phyloP scores from a whole-genome alignment of 129 eudicot species.

The Tagetes patula region DNA sequence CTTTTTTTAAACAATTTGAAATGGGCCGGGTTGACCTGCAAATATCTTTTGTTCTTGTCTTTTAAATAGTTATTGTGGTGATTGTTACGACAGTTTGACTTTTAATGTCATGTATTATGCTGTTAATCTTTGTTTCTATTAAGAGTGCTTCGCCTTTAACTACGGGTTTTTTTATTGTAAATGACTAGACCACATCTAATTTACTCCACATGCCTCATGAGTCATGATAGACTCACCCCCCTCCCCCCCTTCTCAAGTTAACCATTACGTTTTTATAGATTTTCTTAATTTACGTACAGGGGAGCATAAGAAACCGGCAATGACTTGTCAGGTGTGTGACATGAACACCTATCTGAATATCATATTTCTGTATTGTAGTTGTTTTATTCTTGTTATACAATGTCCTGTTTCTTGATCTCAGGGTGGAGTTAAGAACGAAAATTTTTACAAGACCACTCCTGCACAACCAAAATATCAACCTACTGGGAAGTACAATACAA shows the following conservation, averaged over 20 bases:
- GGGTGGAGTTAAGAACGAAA: conserved; percentile 47
- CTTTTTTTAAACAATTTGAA: not conserved
- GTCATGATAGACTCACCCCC: no score
- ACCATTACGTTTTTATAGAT: not conserved
- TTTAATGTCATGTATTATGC: not conserved
- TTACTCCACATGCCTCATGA: no score
- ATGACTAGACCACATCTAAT: no score
- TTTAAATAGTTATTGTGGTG: not conserved
- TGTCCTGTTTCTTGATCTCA: conserved; percentile 17
- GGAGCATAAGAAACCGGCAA: conserved; percentile 57
- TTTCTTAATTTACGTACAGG: conserved; percentile 31
- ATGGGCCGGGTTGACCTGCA: not conserved
- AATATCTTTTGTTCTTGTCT: not conserved
- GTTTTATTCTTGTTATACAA: not conserved
- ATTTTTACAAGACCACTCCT: conserved; percentile 29
- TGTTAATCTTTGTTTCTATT: not conserved
- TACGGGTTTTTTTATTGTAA: no score
- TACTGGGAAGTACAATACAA: conserved; percentile 51
- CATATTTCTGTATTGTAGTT: not conserved
- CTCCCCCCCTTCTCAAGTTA: not conserved
- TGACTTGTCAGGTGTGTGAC: conserved; percentile 46
- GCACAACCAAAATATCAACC: conserved; percentile 61
- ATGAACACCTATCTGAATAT: not conserved
- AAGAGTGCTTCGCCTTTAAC: no score
- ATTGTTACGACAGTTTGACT: not conserved